phyloP scores from a whole-genome alignment of 169 alveolate species.

The Ichthyophthirius multifiliis region DNA sequence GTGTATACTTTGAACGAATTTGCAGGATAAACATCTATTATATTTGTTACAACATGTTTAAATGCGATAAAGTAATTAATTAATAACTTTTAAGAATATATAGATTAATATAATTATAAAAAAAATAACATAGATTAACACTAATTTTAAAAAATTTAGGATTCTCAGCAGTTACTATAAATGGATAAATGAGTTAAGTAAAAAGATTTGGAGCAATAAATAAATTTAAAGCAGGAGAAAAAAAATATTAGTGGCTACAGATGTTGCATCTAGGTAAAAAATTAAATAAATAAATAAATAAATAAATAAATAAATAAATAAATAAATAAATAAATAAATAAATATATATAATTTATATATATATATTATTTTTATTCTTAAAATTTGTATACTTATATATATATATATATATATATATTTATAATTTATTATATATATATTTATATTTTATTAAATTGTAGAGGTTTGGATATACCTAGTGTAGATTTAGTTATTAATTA shows the following conservation, averaged over 20 bases:
- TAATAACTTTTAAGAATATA: not conserved
- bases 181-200: slow-evolving; percentile 95
- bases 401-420: not conserved
- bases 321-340: not conserved
- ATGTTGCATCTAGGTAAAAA: slow-evolving; percentile 93
- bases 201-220: slow-evolving; percentile 94
- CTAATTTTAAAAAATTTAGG: slow-evolving; percentile 88
- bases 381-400: too few relatives aligned
- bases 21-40: slow-evolving; percentile 86
- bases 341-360: not conserved
- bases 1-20: slow-evolving; percentile 83
- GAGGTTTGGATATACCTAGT: slow-evolving; percentile 98
- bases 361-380: too few relatives aligned
- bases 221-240: slow-evolving; percentile 90
- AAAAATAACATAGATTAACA: slow-evolving; percentile 75
- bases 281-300: slow-evolving; percentile 16
- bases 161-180: slow-evolving; percentile 90
- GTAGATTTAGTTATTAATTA: slow-evolving; percentile 96
- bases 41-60: slow-evolving; percentile 94
- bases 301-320: slow-evolving; percentile 28
- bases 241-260: slow-evolving; percentile 95
- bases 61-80: slow-evolving; percentile 62
- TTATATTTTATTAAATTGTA: not conserved
- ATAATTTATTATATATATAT: not conserved
- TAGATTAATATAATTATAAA: not conserved